Conservation (phyloP, 768 basidiomycete species). For the Pleurotus djamor region DNA sequence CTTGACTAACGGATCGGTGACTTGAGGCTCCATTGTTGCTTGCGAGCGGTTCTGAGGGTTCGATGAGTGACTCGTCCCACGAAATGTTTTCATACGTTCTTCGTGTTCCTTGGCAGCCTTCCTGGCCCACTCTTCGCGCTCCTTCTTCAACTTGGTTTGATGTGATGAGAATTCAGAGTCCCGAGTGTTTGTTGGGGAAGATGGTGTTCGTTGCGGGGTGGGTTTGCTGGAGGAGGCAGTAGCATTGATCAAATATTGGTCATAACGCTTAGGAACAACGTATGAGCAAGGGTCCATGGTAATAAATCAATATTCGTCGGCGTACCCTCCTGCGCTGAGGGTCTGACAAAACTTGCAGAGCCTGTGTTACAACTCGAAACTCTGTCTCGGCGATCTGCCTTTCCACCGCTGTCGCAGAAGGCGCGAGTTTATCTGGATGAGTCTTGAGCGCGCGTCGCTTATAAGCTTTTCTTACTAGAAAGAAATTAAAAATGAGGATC, state of each 20-base stretch:
- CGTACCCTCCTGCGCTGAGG: slow-evolving; percentile 51
- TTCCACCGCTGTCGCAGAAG: slow-evolving; percentile 44
- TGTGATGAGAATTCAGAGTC: slow-evolving; percentile 33
- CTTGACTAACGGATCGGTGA: slow-evolving; percentile 41
- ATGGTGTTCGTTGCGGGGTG: background rate
- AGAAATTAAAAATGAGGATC: background rate
- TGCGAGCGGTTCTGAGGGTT: slow-evolving; percentile 4
- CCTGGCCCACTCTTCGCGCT: slow-evolving; percentile 54
- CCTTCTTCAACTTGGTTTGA: slow-evolving; percentile 38
- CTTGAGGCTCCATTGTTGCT: slow-evolving; percentile 37
- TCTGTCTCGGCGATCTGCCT: slow-evolving; percentile 52
- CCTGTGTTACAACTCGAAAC: slow-evolving; percentile 54
- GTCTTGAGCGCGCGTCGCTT: slow-evolving; percentile 67
- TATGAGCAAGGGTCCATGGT: background rate
- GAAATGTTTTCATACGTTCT: slow-evolving; percentile 44
- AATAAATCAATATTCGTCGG: background rate
- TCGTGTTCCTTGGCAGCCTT: slow-evolving; percentile 46
- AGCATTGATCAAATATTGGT: background rate
- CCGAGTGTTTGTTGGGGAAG: background rate
- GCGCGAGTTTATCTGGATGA: slow-evolving; percentile 67
- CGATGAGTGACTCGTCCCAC: slow-evolving; percentile 16
- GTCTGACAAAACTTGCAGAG: slow-evolving; percentile 60
- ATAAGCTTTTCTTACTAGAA: slow-evolving; percentile 63
- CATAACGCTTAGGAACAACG: background rate
- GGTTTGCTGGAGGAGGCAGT: background rate